Evolutionary conservation across 2,329 filamentous ascomycete species (phyloP), one percentile per base, ranked within the genome.

Genomic region (Daldinia sp.): DNA sequence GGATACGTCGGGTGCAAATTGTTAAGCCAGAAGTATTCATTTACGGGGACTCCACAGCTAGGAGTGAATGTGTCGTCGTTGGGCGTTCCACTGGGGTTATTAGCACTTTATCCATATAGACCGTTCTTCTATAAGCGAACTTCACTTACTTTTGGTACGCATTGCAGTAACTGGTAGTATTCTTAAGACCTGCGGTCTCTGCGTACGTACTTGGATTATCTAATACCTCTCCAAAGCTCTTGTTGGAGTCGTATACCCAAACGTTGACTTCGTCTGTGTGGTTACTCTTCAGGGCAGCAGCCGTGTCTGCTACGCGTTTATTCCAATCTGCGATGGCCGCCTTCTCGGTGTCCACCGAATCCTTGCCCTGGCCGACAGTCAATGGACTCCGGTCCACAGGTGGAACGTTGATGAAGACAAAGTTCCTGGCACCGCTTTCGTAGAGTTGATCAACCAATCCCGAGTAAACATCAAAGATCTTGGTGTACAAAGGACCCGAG

Each of bases 11-110:
- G 87, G 70, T 90, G 87, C 66, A 90, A 72, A 35, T 74, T 79
- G 68, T 90, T 89, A 27, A 89, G 76, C 87, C 87, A 90, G 68
- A 89, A 83, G 71, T 89, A 89, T 75, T 89, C 76, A 70, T 89
- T 84, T 2, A 88, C 85, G 0, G 84, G 77, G 43, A 85, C 73
- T 1, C 78, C 77, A 71, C 87, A 89, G 48, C 77, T 79, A 4
- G 77, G 69, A 48, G 74, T 74, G 30, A 79, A 72, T 3, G 77
- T 80, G 52, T 82, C 74, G 34, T 71, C 70, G 1, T 75, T 72
- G 2, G 79, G 77, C 0, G 82, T 84, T 6, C 82, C 81, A 68
- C 81, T 84, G 56, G 17, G 37, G n/a, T 54, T 30, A 58, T 72
- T 59, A 69, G 66, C 47, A 37, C 10, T n/a, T 55, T 6, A 4